Evolutionary conservation across 768 basidiomycete genomes (phyloP), one percentile per base, ranked within the genome.

Genomic region (Myochromella boudieri): DNA sequence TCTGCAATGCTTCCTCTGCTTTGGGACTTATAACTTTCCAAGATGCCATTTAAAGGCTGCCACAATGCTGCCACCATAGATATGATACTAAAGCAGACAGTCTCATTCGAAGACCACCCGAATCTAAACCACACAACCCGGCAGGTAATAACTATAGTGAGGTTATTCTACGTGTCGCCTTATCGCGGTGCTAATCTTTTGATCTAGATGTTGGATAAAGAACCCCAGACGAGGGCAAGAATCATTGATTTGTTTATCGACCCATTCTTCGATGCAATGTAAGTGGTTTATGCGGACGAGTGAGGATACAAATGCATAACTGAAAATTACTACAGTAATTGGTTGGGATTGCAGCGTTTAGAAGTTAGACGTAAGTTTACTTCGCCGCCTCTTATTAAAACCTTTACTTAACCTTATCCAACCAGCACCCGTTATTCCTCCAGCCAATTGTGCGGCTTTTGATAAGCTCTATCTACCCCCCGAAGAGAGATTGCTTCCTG

Each of bases 251-350:
- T 51, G 15, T 43, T 41, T 21, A 21, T 14, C 14, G 49, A 54
- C 36, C 17, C 37, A 33, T 54, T 54, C 32, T 54, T 51, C 27
- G 24, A 42, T 2, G n/a, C 10, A 17, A 39, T 44, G 53, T 54
- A 22, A 31, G 43, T 38, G 7, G 12, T 17, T 15, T 20, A 6
- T 24, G 7, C 12, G 18, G 3, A 14, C n/a, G n/a, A n/a, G n/a
- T n/a, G n/a, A n/a, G n/a, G n/a, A 20, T 33, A 6, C 9, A 10
- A 6, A 14, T 28, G n/a, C 27, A 38, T 12, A 31, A 4, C n/a
- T 37, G n/a, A 28, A 8, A 27, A 15, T 18, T 21, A 18, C 18
- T 33, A 3, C 37, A 53, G 52, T 7, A 40, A 49, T 29, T 53
- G 52, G 52, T 43, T 32, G 10, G 42, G 41, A 1, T 14, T 49